Base-by-base conservation (phyloP, 768 basidiomycete species). In the Suillus discolor region DNA sequence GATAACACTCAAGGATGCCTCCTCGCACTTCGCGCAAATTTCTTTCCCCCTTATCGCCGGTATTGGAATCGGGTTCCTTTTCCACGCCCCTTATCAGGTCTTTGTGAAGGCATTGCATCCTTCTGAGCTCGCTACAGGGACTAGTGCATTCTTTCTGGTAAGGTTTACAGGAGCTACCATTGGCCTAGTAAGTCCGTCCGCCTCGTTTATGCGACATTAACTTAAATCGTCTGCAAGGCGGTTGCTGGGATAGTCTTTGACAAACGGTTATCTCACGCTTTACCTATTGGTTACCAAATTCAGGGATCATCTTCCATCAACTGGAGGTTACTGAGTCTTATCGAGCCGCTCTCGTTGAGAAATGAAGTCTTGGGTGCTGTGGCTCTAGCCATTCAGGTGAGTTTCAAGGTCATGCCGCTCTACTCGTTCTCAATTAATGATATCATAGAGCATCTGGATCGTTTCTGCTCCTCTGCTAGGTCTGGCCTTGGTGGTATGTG, bases 141-240 rank as follows among this genome's bases (percentile, higher is more conserved):
- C 93, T 12, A 90, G 92, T 72, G 92, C 92, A 13, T 95, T 94
- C 76, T 94, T 95, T 78, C 82, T 94, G 63, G 91, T 93, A 54
- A 85, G 93, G 53, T 94, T 94, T 78, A 94, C 92, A 44, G 93
- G 93, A 11, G 91, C 93, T 39, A 93, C 93, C 3, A 81, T 90
- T 45, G 93, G 93, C 67, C 77, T 95, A 79, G 93, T 92, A 75
- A 89, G 74, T 67, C 69, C 66, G 20, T 36, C 47, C 3, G 18
- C 18, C 16, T 61, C 47, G 28, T 68, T 55, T 57, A 60, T 63
- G 61, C 39, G 34, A n/a, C 62, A 23, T 34, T 23, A 36, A 61
- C n/a, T 60, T 61, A 64, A 25, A 51, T 1, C 6, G 9, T 28
- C 2, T 28, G 59, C 41, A 70, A 94, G 93, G 87, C 93, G 57